Evolutionary conservation across 2,329 filamentous ascomycete genomes (phyloP).

Genomic region (Claviceps monticola): DNA sequence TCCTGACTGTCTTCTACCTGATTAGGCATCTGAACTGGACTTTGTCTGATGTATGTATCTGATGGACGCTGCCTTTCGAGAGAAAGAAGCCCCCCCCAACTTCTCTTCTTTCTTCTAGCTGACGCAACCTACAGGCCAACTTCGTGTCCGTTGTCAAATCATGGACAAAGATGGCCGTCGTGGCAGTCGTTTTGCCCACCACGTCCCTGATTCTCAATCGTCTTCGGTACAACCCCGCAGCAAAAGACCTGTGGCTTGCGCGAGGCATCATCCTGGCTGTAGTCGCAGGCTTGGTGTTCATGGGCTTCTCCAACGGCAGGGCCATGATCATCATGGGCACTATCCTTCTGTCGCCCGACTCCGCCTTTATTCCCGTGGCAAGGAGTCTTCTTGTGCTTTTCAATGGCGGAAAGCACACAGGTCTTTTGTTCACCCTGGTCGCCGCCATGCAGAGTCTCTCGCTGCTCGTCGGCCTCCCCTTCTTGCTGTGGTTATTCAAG

Average conservation of each 20-base stretch:
- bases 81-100: background rate
- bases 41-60: background rate
- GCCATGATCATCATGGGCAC: slow-evolving; percentile 3
- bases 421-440: background rate
- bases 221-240: background rate
- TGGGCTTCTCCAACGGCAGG: background rate
- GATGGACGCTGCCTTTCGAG: background rate
- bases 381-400: slow-evolving; percentile 2
- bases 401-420: slow-evolving; percentile 1
- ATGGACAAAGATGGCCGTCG: background rate
- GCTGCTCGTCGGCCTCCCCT: background rate
- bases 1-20: background rate
- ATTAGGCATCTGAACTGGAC: background rate
- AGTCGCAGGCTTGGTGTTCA: background rate
- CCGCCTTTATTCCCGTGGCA: background rate
- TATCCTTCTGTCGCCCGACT: background rate
- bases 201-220: slow-evolving; percentile 1
- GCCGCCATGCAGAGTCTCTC: background rate
- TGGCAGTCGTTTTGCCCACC: background rate
- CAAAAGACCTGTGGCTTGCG: slow-evolving; percentile 3
- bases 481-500: background rate
- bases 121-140: background rate
- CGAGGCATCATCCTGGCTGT: background rate
- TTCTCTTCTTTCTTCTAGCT: background rate
- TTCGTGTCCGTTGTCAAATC: background rate